phyloP scores from a whole-genome alignment of 345 rosid species.

The Melaleuca alternifolia region DNA sequence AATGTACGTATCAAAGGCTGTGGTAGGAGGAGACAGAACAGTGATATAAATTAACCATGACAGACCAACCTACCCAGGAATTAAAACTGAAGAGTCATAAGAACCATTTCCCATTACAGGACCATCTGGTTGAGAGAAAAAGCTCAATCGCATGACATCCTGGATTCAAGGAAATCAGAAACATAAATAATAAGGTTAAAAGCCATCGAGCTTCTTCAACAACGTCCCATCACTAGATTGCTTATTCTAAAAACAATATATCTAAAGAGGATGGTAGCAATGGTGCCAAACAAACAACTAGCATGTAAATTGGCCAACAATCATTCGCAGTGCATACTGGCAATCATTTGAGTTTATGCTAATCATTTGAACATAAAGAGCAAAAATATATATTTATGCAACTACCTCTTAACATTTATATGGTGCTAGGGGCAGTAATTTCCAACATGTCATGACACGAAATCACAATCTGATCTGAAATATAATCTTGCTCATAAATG shows the following conservation, averaged over 20 bases:
- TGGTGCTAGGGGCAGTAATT: background rate
- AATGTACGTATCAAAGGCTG: slow-evolving; percentile 6
- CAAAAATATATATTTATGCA: background rate
- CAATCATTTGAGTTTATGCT: background rate
- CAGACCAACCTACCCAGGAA: slow-evolving; percentile 62
- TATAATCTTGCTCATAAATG: background rate
- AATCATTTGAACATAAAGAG: background rate
- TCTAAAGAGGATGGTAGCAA: background rate
- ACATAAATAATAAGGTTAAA: background rate
- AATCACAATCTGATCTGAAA: background rate
- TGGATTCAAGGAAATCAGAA: slow-evolving; percentile 9
- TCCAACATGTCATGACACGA: background rate
- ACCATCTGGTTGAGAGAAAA: slow-evolving; percentile 95
- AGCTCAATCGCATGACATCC: slow-evolving; percentile 62
- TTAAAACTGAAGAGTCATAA: slow-evolving; percentile 62
- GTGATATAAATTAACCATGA: background rate
- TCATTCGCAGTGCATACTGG: background rate
- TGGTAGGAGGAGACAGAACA: background rate
- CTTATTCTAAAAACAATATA: background rate
- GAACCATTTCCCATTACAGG: slow-evolving; percentile 82
- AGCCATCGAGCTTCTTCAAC: background rate
- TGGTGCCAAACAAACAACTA: background rate
- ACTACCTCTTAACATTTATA: background rate
- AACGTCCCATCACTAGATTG: background rate
- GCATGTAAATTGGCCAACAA: background rate